A percentile compares a stretch with the other conserved stretches of the same genome.
Evolutionary conservation across 2,329 filamentous ascomycete species (phyloP).

Genomic region (Penicillium psychrosexuale): DNA sequence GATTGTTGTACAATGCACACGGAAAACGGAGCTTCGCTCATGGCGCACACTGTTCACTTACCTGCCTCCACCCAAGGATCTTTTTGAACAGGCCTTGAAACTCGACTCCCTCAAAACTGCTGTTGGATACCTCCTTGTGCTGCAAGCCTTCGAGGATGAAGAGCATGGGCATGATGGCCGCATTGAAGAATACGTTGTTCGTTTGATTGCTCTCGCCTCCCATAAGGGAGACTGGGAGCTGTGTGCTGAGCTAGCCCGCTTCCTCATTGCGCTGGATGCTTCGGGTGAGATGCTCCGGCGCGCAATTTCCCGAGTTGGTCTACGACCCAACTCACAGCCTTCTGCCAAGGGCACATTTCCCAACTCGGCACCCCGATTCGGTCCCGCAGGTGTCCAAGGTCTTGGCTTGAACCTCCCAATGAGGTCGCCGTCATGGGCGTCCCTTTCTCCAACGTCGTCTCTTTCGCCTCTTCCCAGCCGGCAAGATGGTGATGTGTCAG

Average conservation of each 20-base stretch:
- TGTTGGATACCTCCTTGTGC: conserved; percentile 89
- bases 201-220: conserved; percentile 76
- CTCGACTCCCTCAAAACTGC: conserved; percentile 89
- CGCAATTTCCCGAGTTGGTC: conserved; percentile 42
- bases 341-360: conserved; percentile 18
- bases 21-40: conserved; percentile 91
- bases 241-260: conserved; percentile 91
- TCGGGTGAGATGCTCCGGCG: conserved; percentile 69
- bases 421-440: conserved; percentile 33
- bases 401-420: conserved; percentile 35
- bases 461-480: conserved; percentile 18
- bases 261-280: conserved; percentile 87
- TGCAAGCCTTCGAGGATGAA: conserved; percentile 71
- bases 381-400: conserved; percentile 31
- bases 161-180: conserved; percentile 52
- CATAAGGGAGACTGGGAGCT: conserved; percentile 89
- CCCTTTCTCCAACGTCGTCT: conserved; percentile 31
- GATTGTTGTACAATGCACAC: conserved; percentile 92
- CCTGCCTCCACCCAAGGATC: conserved; percentile 80
- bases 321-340: conserved; percentile 18
- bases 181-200: conserved; percentile 60
- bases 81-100: conserved; percentile 89
- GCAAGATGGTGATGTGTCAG: conserved; percentile 17
- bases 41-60: conserved; percentile 94
- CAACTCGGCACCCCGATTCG: conserved; percentile 15